phyloP scores from a whole-genome alignment of 495 filamentous ascomycete species.

The Extremus antarcticus region DNA sequence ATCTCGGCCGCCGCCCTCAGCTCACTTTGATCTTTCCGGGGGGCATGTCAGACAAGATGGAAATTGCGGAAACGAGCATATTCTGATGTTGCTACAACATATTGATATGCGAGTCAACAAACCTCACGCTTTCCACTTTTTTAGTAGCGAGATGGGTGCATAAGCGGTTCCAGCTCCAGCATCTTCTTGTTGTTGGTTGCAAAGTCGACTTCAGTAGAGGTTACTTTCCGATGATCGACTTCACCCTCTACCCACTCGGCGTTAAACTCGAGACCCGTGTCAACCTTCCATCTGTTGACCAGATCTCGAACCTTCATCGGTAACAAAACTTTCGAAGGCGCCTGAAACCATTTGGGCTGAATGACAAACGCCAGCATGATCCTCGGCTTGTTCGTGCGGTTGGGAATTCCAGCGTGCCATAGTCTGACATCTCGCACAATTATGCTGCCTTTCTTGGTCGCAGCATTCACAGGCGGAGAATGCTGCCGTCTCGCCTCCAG shows the following conservation, averaged over 20 bases:
- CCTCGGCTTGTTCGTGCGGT: slow-evolving; percentile 36
- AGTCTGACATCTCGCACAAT: slow-evolving; percentile 46
- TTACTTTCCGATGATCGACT: slow-evolving; percentile 16
- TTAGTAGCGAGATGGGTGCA: too few species aligned
- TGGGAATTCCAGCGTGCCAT: slow-evolving; percentile 54
- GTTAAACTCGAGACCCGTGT: slow-evolving; percentile 10
- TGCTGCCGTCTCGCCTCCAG: slow-evolving; percentile 30
- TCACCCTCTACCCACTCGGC: slow-evolving; percentile 17
- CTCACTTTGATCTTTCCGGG: too few species aligned
- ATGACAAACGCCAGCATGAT: slow-evolving; percentile 49
- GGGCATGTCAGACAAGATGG: too few species aligned
- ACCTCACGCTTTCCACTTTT: too few species aligned
- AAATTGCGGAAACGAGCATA: too few species aligned
- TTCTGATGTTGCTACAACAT: too few species aligned
- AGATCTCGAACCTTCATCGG: slow-evolving; percentile 10
- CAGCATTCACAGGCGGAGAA: slow-evolving; percentile 39
- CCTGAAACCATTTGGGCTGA: slow-evolving; percentile 14
- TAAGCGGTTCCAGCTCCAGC: slow-evolving; percentile 11
- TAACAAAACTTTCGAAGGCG: slow-evolving; percentile 10
- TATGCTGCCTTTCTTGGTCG: slow-evolving; percentile 41
- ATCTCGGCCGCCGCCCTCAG: too few species aligned
- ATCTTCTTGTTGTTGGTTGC: slow-evolving; percentile 5
- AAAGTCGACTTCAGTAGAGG: slow-evolving; percentile 15
- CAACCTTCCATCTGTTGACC: slow-evolving; percentile 10
- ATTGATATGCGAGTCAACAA: too few species aligned